Percentiles rank a stretch among this genome's conserved stretches.
Evolutionary conservation across 2,329 filamentous ascomycete genomes (phyloP).

Genomic region (Verticillium nubilum): DNA sequence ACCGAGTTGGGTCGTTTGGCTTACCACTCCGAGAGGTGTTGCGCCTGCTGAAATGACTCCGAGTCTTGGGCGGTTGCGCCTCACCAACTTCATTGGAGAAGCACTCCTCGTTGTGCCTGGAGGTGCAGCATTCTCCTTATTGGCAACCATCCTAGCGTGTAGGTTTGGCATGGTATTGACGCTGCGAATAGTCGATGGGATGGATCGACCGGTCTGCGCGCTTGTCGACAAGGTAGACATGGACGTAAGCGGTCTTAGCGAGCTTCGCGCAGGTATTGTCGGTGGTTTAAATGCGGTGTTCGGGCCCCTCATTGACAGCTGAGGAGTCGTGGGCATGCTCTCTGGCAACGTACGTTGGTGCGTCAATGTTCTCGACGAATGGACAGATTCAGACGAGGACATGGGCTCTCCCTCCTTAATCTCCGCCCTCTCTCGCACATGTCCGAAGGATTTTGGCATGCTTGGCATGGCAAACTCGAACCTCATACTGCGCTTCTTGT

Average conservation of each 20-base stretch:
- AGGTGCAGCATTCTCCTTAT: neutral
- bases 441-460: slow-evolving; percentile 22
- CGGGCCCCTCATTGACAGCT: neutral
- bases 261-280: neutral
- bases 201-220: neutral
- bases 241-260: neutral
- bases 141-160: neutral
- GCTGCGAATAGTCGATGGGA: neutral
- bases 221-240: neutral
- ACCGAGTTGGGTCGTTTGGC: neutral
- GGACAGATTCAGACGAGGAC: neutral
- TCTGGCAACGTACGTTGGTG: neutral
- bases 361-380: neutral
- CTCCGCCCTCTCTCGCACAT: slow-evolving; percentile 45
- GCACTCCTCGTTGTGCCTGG: neutral
- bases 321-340: neutral
- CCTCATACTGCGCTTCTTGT: slow-evolving; percentile 8
- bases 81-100: slow-evolving; percentile 8
- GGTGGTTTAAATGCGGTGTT: neutral
- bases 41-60: slow-evolving; percentile 2
- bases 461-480: slow-evolving; percentile 7
- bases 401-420: slow-evolving; percentile 33
- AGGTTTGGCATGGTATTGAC: neutral
- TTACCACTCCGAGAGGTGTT: neutral
- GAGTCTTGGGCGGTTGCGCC: neutral